Evolutionary conservation across 148 eudicot genomes (phyloP).

Genomic region (Rhododendron mucronatum): DNA sequence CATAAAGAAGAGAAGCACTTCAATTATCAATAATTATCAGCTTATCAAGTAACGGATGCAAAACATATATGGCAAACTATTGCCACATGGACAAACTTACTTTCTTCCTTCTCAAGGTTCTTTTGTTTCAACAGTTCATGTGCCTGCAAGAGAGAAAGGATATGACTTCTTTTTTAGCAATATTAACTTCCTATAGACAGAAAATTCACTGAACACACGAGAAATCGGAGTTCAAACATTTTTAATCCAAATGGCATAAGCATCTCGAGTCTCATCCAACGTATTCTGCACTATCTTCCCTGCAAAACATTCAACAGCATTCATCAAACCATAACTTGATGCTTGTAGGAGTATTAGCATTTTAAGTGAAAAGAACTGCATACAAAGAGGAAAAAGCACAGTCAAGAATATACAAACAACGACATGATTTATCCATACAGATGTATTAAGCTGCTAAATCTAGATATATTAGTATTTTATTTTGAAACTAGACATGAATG

Average conservation of each 20-base stretch:
- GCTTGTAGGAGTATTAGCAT: neutral
- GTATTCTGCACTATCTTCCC: conserved; percentile 93
- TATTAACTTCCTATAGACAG: conserved; percentile 4
- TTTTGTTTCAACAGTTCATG: conserved; percentile 61
- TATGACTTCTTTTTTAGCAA: conserved; percentile 7
- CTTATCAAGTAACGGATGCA: neutral
- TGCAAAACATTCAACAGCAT: conserved; percentile 23
- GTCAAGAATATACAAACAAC: neutral
- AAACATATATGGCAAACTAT: neutral
- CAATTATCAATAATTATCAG: neutral
- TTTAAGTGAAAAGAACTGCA: neutral
- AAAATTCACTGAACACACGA: conserved; percentile 11
- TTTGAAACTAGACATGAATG: neutral
- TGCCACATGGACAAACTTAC: conserved; percentile 24
- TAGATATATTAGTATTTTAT: neutral
- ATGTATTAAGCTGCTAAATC: neutral
- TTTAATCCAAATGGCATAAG: conserved; percentile 66
- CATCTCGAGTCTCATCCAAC: conserved; percentile 81
- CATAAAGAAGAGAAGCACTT: neutral
- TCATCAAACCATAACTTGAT: neutral
- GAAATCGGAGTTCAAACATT: conserved; percentile 39
- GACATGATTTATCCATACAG: neutral
- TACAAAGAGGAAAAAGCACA: neutral
- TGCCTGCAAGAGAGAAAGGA: conserved; percentile 53
- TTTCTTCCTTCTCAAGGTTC: conserved; percentile 64